Evolutionary conservation across 352 stramenopile species (phyloP).

Genomic region (Saprolegnia diclina): DNA sequence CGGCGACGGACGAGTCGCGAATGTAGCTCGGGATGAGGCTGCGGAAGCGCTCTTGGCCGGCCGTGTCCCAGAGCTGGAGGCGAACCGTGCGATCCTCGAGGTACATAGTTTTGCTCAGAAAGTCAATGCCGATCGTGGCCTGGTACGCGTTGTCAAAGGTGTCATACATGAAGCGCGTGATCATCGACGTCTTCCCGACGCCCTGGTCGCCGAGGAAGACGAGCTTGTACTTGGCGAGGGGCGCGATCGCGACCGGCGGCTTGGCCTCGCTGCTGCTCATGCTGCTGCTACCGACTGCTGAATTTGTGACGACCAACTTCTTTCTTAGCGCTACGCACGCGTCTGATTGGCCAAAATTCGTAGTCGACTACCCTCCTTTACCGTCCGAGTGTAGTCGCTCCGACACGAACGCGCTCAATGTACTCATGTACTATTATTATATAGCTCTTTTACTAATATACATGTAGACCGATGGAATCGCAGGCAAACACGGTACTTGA

Average conservation of each 20-base stretch:
- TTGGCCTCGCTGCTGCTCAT: neutral
- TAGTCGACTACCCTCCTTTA: no score
- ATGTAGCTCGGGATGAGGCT: conserved; percentile 97
- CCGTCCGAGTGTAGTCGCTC: no score
- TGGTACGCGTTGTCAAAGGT: conserved; percentile 97
- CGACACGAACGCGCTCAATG: no score
- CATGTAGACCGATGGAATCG: no score
- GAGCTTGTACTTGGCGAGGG: conserved; percentile 92
- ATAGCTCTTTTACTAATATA: no score
- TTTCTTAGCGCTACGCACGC: neutral
- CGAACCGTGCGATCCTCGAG: conserved; percentile 97
- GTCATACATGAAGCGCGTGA: conserved; percentile 99
- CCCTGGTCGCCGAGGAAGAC: conserved; percentile 95
- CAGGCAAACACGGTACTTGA: no score
- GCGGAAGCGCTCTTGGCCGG: conserved; percentile 94
- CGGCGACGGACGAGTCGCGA: conserved; percentile 97
- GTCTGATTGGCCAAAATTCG: conserved; percentile 22
- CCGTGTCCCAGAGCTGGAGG: conserved; percentile 99
- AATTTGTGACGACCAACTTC: neutral
- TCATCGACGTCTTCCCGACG: conserved; percentile 99
- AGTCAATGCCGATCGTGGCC: conserved; percentile 99
- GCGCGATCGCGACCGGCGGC: conserved; percentile 51
- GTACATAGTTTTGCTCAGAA: conserved; percentile 99
- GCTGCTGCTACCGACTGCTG: neutral
- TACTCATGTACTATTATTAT: no score